Conservation (phyloP, 2,329 filamentous ascomycete genomes). For the Septoria petroselini region DNA sequence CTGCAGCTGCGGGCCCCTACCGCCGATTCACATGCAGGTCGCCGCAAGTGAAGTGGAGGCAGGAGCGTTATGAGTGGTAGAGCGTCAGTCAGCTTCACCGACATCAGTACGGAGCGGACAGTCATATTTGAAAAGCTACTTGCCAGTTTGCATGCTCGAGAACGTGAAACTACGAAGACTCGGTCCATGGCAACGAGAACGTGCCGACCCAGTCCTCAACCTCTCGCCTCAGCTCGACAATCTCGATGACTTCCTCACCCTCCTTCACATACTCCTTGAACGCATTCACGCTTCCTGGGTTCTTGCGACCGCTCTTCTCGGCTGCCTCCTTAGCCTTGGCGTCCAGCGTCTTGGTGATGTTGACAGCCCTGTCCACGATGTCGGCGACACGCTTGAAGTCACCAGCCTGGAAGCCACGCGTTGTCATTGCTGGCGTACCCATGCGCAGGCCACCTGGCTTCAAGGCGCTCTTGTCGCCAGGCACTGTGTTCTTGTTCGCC, state of each 20-base stretch:
- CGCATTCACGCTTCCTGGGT: conserved; percentile 60
- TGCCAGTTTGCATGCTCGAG: conserved; percentile 7
- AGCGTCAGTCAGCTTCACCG: background rate
- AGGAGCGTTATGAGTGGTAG: too few species aligned
- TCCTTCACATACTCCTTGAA: conserved; percentile 67
- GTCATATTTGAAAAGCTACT: conserved; percentile 11
- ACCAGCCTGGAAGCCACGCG: conserved; percentile 80
- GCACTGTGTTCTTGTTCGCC: conserved; percentile 99
- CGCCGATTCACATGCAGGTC: background rate
- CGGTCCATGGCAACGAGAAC: conserved; percentile 65
- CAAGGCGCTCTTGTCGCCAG: conserved; percentile 88
- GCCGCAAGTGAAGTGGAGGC: conserved; percentile 12
- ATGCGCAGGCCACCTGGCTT: conserved; percentile 91
- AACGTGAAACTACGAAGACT: conserved; percentile 7
- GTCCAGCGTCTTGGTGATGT: conserved; percentile 72
- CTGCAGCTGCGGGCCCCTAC: conserved; percentile 2
- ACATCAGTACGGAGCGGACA: background rate
- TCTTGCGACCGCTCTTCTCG: conserved; percentile 65
- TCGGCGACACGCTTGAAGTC: conserved; percentile 86
- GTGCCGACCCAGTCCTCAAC: conserved; percentile 77
- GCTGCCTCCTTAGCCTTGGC: conserved; percentile 68
- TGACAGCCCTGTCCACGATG: conserved; percentile 79
- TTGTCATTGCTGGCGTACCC: conserved; percentile 97
- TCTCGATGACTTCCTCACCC: conserved; percentile 66
- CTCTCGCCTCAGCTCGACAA: conserved; percentile 68